These are phyloP conservation scores for Solanum habrochaites DNA, from an alignment of 257 asterid genomes.

Conservation along the genomic window DNA sequence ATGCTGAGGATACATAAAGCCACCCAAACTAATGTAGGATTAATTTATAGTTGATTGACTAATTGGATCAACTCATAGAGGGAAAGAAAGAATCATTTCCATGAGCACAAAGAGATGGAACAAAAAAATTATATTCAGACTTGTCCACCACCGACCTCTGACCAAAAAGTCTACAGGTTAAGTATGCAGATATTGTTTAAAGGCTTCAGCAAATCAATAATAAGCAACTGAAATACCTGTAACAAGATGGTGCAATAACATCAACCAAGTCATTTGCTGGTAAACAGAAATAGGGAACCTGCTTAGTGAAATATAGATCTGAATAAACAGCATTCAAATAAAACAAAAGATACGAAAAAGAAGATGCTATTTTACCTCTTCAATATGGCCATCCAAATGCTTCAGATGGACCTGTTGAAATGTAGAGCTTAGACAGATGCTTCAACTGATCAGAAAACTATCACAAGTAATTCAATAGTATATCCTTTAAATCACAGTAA, in stretches of 20 bases:
- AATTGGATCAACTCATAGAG: background rate
- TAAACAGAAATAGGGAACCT: constrained; percentile 99
- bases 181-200: background rate
- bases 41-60: background rate
- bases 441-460: background rate
- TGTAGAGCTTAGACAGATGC: background rate
- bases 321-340: constrained; percentile 20
- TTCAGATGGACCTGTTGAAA: constrained; percentile 78
- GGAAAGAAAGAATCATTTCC: background rate
- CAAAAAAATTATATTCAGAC: background rate
- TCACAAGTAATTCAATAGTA: background rate
- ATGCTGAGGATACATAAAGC: background rate
- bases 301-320: constrained; percentile 28
- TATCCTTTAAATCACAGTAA: background rate
- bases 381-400: constrained; percentile 96
- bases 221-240: constrained; percentile 45
- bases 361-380: constrained; percentile 49
- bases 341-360: constrained; percentile 14
- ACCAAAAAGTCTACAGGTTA: background rate
- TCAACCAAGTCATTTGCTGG: constrained; percentile 96
- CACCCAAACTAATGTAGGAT: background rate
- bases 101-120: background rate
- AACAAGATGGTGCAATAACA: constrained; percentile 98
- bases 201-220: background rate
- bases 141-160: background rate